Evolutionary conservation across 73 alveolate genomes (phyloP), one percentile per base, ranked within the genome.

Genomic region (Paramecium biaurelia): DNA sequence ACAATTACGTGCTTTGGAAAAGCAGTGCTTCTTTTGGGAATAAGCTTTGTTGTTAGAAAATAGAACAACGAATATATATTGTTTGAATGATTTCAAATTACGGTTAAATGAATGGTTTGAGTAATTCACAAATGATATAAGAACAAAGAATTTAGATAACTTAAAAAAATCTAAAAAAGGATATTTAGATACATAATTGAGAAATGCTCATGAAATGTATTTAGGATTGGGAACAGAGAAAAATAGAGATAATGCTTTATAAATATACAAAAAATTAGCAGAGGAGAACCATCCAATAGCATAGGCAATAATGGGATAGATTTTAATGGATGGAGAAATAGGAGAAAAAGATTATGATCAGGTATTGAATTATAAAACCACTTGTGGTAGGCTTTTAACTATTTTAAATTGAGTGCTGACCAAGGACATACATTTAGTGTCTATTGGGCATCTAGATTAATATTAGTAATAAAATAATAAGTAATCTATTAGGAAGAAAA

Each of bases 131-230:
- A 53, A 53, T 21, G 68, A 53, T 15, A 18, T 53, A 18, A 15
- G 68, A 53, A 53, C 26, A 4, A 18, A 53, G 68, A 53, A 53
- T 53, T 53, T 53, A 0, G 68, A 53, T 0, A 53, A 0, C 30
- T 18, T 23, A 5, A 53, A 53, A 53, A 53, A 53, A 53, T 53
- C 32, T 18, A 53, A 53, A 53, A 53, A 53, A 53, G 68, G 32
- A 5, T 37, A 32, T 20, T 32, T 21, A 37, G 86, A 72, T 21
- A 72, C 34, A 9, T 12, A 35, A 12, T 42, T 79, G 12, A 43
- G 8, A 18, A 26, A 43, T 30, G 90, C 90, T 8, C 90, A 79
- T 79, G 90, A 79, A 79, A 11, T 79, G 42, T 79, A 43, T 43
- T 28, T 72, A 2, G 90, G 90, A 15, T 79, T 79, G 49, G 90